phyloP scores from a whole-genome alignment of 768 basidiomycete genomes.

The Podaxis sp. region DNA sequence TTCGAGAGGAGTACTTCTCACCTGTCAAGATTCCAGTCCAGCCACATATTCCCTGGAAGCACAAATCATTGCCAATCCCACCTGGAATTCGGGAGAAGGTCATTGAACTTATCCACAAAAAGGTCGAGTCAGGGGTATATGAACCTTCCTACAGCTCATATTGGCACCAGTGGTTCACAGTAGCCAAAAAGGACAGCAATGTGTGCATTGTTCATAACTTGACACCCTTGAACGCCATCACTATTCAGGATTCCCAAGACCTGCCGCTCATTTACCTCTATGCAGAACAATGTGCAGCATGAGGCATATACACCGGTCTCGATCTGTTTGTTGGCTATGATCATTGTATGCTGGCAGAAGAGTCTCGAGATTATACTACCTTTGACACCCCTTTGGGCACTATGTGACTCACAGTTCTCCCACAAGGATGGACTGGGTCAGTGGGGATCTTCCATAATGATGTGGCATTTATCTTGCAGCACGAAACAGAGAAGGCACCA shows the following conservation, averaged over 20 bases:
- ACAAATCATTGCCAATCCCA: too few species aligned
- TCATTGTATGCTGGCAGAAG: neutral
- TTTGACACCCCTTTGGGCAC: neutral
- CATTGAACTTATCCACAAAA: neutral
- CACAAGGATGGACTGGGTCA: neutral
- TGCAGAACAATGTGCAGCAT: neutral
- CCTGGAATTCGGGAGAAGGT: neutral
- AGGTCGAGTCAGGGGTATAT: neutral
- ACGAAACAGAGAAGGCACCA: neutral
- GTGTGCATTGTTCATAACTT: neutral
- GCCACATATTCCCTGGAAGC: neutral
- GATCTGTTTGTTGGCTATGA: neutral
- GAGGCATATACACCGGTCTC: neutral
- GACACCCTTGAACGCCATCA: neutral
- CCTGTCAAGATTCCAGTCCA: neutral
- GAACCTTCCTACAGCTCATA: neutral
- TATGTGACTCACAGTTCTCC: neutral
- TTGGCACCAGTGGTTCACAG: neutral
- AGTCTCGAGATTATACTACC: neutral
- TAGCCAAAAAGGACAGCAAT: neutral
- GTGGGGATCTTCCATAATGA: neutral
- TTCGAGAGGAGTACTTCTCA: neutral
- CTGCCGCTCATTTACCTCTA: neutral
- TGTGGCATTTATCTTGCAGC: neutral
- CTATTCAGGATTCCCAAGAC: neutral